Evolutionary conservation across 2,329 filamentous ascomycete species (phyloP).

Genomic region (Hypomyces rosellus): DNA sequence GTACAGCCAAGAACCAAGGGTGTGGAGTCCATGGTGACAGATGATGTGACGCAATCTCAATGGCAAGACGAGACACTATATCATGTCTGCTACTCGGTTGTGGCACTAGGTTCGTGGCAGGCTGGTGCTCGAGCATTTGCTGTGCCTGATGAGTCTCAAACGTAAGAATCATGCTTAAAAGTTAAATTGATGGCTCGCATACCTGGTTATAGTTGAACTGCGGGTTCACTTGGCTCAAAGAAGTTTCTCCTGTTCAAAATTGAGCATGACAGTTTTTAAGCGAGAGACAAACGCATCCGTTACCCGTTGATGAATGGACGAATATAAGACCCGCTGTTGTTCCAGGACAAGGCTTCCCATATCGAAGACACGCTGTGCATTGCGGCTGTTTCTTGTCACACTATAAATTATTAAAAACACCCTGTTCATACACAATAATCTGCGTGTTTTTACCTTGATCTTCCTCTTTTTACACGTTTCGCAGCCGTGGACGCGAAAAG

Average conservation of each 20-base stretch:
- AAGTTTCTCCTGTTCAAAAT: no score
- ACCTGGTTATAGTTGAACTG: no score
- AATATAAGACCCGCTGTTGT: slow-evolving; percentile 6
- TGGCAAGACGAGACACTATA: slow-evolving; percentile 1
- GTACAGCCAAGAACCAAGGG: slow-evolving; percentile 2
- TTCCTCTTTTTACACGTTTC: slow-evolving; percentile 1
- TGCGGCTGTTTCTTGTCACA: slow-evolving; percentile 7
- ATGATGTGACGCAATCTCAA: slow-evolving; percentile 6
- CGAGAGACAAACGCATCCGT: not conserved
- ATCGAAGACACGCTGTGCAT: slow-evolving; percentile 3
- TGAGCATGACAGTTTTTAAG: no score
- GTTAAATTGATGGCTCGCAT: no score
- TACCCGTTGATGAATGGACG: slow-evolving; percentile 1
- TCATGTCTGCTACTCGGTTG: not conserved
- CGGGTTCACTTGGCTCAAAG: no score
- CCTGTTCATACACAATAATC: not conserved
- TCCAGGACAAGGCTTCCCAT: slow-evolving; percentile 4
- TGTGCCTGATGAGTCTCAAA: no score
- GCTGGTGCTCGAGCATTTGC: no score
- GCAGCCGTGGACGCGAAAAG: slow-evolving; percentile 1
- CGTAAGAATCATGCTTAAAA: no score
- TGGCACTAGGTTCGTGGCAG: no score
- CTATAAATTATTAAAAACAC: not conserved
- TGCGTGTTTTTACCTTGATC: not conserved
- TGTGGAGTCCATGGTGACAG: slow-evolving; percentile 5